Conservation (phyloP, 495 filamentous ascomycete species). For the Xylaria grammica region DNA sequence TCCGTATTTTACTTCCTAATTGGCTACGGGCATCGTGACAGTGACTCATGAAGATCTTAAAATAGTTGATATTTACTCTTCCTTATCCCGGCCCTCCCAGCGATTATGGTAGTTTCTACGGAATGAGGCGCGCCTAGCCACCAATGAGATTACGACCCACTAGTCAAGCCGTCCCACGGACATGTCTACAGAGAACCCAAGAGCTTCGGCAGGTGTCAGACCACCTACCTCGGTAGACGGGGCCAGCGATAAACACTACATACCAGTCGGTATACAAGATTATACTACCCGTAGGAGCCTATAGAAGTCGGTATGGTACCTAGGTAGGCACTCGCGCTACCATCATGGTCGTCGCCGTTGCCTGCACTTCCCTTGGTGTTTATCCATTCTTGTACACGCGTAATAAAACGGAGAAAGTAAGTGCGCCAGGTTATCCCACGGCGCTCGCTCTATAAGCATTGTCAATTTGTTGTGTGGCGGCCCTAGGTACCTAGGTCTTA, state of each 20-base stretch:
- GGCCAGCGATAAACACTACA: slow-evolving; percentile 15
- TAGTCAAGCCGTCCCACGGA: neutral
- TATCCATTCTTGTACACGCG: neutral
- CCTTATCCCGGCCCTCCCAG: too few relatives aligned
- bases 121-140: neutral
- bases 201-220: neutral
- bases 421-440: neutral
- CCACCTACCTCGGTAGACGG: neutral
- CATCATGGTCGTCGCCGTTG: neutral
- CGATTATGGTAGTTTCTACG: neutral
- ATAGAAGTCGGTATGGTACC: neutral
- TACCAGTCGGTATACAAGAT: neutral
- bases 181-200: neutral
- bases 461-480: neutral
- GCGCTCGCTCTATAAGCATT: neutral
- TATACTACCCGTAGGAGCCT: slow-evolving; percentile 1
- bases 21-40: neutral
- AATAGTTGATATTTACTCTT: neutral
- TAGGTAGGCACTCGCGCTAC: neutral
- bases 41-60: slow-evolving; percentile 1
- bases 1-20: neutral
- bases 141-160: too few relatives aligned
- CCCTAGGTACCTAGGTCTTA: neutral
- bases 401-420: neutral
- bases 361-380: neutral